Evolutionary conservation across 2,329 filamentous ascomycete genomes (phyloP).

Genomic region (Aspergillus uvarum): DNA sequence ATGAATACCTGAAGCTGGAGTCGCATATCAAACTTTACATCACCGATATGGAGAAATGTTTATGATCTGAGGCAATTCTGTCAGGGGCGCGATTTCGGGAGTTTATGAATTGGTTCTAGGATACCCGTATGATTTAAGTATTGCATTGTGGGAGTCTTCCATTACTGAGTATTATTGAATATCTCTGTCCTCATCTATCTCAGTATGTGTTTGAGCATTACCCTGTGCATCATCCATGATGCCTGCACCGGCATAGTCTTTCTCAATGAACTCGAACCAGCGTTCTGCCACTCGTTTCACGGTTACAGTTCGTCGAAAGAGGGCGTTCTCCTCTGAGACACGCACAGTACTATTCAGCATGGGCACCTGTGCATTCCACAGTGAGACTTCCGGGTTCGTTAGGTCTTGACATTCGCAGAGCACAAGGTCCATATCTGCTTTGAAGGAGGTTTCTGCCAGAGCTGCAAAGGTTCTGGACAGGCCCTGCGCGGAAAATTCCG

Average conservation of each 20-base stretch:
- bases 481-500: constrained; percentile 51
- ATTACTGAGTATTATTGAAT: constrained; percentile 21
- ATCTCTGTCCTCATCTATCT: constrained; percentile 11
- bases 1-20: constrained; percentile 97
- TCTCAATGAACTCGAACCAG: constrained; percentile 63
- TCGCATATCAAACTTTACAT: constrained; percentile 97
- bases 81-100: constrained; percentile 27
- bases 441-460: constrained; percentile 39
- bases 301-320: constrained; percentile 60
- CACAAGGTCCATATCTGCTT: constrained; percentile 31
- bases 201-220: constrained; percentile 6
- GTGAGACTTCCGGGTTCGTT: constrained; percentile 31
- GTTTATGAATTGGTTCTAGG: constrained; percentile 38
- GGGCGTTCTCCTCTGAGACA: constrained; percentile 50
- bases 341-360: constrained; percentile 60
- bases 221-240: constrained; percentile 8
- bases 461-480: constrained; percentile 46
- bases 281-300: constrained; percentile 59
- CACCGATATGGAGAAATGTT: constrained; percentile 94
- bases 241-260: constrained; percentile 21
- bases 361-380: constrained; percentile 57
- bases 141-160: constrained; percentile 23
- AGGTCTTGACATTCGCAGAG: constrained; percentile 44
- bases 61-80: constrained; percentile 43
- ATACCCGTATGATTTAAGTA: constrained; percentile 39